A percentile compares a stretch with the other conserved stretches of the same genome.
Conservation (phyloP, 192 early-diverging fungal genomes). For the Rhizoclosmatium globosum region DNA sequence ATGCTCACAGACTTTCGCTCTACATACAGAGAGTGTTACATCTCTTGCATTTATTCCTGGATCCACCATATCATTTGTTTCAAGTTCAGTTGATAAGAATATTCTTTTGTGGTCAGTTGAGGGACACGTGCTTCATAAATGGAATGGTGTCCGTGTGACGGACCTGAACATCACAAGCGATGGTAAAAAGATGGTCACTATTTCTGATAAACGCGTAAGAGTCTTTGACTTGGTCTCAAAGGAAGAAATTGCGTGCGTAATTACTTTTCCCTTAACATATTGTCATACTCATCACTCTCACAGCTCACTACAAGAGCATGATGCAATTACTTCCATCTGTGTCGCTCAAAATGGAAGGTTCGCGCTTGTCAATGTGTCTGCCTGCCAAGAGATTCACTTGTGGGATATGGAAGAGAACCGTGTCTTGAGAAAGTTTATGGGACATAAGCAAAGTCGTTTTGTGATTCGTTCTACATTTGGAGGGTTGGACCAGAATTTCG, state of each 20-base stretch:
- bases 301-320: slow-evolving; percentile 55
- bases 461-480: slow-evolving; percentile 94
- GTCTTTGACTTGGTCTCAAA: slow-evolving; percentile 67
- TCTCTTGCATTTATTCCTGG: slow-evolving; percentile 76
- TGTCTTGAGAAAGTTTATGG: slow-evolving; percentile 79
- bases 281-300: neutral
- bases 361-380: slow-evolving; percentile 67
- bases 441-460: slow-evolving; percentile 85
- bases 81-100: slow-evolving; percentile 82
- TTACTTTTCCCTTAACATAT: neutral
- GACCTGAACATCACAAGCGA: slow-evolving; percentile 71
- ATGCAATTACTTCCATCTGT: slow-evolving; percentile 72
- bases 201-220: slow-evolving; percentile 71
- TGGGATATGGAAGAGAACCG: slow-evolving; percentile 80
- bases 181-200: slow-evolving; percentile 68
- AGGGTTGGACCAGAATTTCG: slow-evolving; percentile 80
- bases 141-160: slow-evolving; percentile 65
- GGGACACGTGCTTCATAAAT: slow-evolving; percentile 68
- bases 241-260: slow-evolving; percentile 50
- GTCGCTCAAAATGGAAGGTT: slow-evolving; percentile 66
- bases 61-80: slow-evolving; percentile 83
- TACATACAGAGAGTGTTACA: slow-evolving; percentile 81
- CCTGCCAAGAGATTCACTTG: slow-evolving; percentile 76
- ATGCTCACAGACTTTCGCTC: slow-evolving; percentile 63
- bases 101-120: slow-evolving; percentile 74